Evolutionary conservation across 495 filamentous ascomycete genomes (phyloP).

Genomic region (Pseudotulostoma volvatum): DNA sequence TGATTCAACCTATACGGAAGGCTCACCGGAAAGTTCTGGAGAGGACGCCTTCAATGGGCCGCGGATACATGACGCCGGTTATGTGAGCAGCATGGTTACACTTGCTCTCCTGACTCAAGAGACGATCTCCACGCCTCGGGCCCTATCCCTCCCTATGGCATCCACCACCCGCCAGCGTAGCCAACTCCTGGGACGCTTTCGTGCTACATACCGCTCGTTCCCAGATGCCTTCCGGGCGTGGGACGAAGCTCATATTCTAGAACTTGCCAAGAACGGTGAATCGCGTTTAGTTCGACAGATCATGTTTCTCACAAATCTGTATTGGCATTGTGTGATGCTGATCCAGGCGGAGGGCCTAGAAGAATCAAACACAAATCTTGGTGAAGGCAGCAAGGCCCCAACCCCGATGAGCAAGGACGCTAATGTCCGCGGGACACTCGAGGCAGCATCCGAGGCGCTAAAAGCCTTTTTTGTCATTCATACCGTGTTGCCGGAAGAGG

Average conservation of each 20-base stretch:
- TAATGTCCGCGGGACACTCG: slow-evolving; percentile 47
- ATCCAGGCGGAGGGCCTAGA: slow-evolving; percentile 44
- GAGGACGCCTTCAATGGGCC: slow-evolving; percentile 3
- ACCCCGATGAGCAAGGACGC: slow-evolving; percentile 11
- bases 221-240: slow-evolving; percentile 45
- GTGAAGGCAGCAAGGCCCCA: slow-evolving; percentile 10
- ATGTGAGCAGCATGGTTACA: slow-evolving; percentile 54
- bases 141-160: slow-evolving; percentile 47
- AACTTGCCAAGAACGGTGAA: slow-evolving; percentile 34
- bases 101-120: slow-evolving; percentile 56
- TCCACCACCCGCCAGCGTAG: slow-evolving; percentile 40
- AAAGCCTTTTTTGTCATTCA: slow-evolving; percentile 49
- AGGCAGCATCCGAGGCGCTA: slow-evolving; percentile 50
- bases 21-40: slow-evolving; percentile 34
- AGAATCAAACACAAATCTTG: slow-evolving; percentile 17
- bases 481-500: slow-evolving; percentile 43
- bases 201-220: slow-evolving; percentile 44
- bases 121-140: slow-evolving; percentile 48
- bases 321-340: slow-evolving; percentile 60
- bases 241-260: slow-evolving; percentile 34
- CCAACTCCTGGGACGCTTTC: slow-evolving; percentile 43
- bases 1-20: slow-evolving; percentile 28
- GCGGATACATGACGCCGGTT: slow-evolving; percentile 18
- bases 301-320: slow-evolving; percentile 51
- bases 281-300: slow-evolving; percentile 44